phyloP scores from a whole-genome alignment of 352 stramenopile species.

The Phytopythium cucurbitacearum region DNA sequence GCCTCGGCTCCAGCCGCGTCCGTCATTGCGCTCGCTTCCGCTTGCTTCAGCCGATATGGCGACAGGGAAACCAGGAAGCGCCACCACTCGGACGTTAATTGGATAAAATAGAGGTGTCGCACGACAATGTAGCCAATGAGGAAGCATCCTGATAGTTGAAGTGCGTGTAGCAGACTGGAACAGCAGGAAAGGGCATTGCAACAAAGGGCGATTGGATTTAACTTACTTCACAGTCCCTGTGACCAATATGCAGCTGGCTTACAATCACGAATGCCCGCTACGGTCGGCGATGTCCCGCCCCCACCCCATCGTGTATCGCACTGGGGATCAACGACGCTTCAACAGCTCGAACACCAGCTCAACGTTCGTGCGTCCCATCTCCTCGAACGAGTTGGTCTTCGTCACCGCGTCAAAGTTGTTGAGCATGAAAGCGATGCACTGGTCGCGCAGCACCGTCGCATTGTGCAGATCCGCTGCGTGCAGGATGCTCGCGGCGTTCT shows the following conservation, averaged over 20 bases:
- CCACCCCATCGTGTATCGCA: no score
- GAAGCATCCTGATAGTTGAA: no score
- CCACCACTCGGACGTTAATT: slow-evolving; percentile 1
- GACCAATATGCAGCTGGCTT: no score
- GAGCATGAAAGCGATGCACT: slow-evolving; percentile 96
- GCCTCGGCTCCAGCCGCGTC: slow-evolving; percentile 17
- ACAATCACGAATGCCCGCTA: no score
- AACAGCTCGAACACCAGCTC: slow-evolving; percentile 98
- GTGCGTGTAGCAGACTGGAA: no score
- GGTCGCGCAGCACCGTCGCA: slow-evolving; percentile 88
- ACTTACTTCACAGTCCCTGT: no score
- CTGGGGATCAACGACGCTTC: slow-evolving; percentile 53
- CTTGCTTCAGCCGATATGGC: not conserved
- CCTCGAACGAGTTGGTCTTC: slow-evolving; percentile 96
- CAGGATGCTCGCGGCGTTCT: slow-evolving; percentile 96
- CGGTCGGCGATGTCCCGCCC: no score
- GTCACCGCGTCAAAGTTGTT: slow-evolving; percentile 97
- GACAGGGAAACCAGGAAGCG: not conserved
- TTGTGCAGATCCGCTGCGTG: slow-evolving; percentile 96
- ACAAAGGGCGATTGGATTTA: no score
- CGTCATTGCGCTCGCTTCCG: not conserved
- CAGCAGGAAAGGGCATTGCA: no score
- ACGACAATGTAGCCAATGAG: no score
- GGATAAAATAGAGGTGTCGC: not conserved
- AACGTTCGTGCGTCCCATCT: slow-evolving; percentile 98